Evolutionary conservation across 495 filamentous ascomycete species (phyloP).

Genomic region (Hyaloscypha variabilis): DNA sequence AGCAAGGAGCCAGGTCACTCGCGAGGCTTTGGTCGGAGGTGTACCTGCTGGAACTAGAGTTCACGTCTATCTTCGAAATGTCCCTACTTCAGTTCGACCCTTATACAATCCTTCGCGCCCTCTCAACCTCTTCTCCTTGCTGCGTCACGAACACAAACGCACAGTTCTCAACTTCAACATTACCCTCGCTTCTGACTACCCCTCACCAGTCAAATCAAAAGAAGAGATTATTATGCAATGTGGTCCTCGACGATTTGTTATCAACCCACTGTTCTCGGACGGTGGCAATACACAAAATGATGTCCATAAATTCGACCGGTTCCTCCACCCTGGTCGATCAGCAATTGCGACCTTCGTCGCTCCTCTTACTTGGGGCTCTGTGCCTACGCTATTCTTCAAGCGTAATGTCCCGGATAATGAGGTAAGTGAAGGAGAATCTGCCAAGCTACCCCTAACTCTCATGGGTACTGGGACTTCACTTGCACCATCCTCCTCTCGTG

Average conservation of each 20-base stretch:
- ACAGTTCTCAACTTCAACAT: constrained; percentile 86
- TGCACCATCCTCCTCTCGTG: constrained; percentile 73
- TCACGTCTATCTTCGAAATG: constrained; percentile 73
- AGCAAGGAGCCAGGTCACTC: constrained; percentile 69
- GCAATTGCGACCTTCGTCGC: constrained; percentile 90
- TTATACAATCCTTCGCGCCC: constrained; percentile 59
- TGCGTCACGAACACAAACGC: constrained; percentile 93
- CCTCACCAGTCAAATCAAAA: constrained; percentile 81
- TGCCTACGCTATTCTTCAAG: constrained; percentile 87
- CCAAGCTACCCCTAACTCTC: constrained; percentile 57
- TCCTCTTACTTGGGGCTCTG: constrained; percentile 88
- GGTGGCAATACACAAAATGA: constrained; percentile 86
- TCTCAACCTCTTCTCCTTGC: constrained; percentile 75
- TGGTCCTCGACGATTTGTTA: constrained; percentile 79
- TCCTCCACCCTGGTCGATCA: constrained; percentile 85
- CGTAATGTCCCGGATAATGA: constrained; percentile 42
- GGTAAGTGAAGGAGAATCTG: constrained; percentile 32
- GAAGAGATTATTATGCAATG: constrained; percentile 87
- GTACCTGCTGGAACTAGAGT: constrained; percentile 82
- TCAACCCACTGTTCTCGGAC: constrained; percentile 90
- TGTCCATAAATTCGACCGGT: constrained; percentile 95
- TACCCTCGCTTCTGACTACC: constrained; percentile 71
- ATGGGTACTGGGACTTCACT: constrained; percentile 86
- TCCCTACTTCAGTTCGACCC: constrained; percentile 61
- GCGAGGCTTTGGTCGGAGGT: constrained; percentile 84